A percentile compares a stretch with the other conserved stretches of the same genome.
phyloP scores from a whole-genome alignment of 1,139 yeast species.

The Candida mesenterica region DNA sequence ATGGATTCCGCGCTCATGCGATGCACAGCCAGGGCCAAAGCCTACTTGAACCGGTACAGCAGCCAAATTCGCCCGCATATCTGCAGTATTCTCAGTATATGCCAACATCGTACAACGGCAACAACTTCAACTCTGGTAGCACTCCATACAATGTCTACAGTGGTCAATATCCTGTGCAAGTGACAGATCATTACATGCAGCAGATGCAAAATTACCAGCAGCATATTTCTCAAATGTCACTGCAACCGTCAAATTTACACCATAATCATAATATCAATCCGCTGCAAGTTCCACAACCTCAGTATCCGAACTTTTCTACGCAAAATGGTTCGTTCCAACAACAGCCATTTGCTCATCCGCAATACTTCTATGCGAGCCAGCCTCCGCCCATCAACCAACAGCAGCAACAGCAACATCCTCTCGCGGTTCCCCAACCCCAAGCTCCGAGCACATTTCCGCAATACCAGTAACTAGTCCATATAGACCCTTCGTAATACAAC shows the following conservation, averaged over 20 bases:
- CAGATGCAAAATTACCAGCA: slow-evolving; percentile 6
- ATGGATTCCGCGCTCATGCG: no score
- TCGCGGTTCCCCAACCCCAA: not conserved
- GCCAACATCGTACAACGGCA: slow-evolving; percentile 4
- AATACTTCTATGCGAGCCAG: slow-evolving; percentile 1
- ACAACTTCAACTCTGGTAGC: slow-evolving; percentile 7
- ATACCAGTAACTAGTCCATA: slow-evolving; percentile 1
- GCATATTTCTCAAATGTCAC: slow-evolving; percentile 5
- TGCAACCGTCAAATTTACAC: slow-evolving; percentile 4
- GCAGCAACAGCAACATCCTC: not conserved
- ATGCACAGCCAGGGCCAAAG: no score
- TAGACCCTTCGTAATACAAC: no score
- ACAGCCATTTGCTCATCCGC: slow-evolving; percentile 2
- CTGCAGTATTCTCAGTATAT: slow-evolving; percentile 5
- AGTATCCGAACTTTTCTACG: not conserved
- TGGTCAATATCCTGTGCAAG: no score
- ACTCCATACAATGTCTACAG: no score
- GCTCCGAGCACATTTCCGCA: slow-evolving; percentile 5
- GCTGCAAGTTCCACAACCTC: slow-evolving; percentile 3
- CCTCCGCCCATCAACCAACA: not conserved
- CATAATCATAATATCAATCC: not conserved
- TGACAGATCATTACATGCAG: slow-evolving; percentile 1
- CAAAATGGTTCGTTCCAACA: slow-evolving; percentile 2
- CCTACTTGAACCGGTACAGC: no score
- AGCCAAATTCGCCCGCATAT: slow-evolving; percentile 1